These are phyloP conservation scores for Jamesozyma rosinii DNA, from an alignment of 805 yeast species.

Conservation along the genomic window DNA sequence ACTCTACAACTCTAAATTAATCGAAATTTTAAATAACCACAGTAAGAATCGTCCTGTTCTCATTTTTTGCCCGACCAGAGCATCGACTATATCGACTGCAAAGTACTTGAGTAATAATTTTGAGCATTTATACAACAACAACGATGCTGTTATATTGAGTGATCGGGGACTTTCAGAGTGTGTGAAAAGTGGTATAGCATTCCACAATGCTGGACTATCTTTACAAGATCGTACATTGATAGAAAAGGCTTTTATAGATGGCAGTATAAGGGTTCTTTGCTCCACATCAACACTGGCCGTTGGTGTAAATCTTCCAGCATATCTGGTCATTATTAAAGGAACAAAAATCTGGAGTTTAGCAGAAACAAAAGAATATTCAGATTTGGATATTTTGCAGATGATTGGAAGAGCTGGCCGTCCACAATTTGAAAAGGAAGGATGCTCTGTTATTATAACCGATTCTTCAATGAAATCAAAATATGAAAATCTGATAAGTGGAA, in stretches of 20 bases:
- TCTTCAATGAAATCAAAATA: conserved; percentile 30
- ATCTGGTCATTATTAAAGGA: conserved; percentile 51
- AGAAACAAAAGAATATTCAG: conserved; percentile 44
- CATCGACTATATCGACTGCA: conserved; percentile 40
- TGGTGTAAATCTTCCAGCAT: conserved; percentile 56
- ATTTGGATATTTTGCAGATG: conserved; percentile 51
- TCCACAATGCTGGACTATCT: conserved; percentile 52
- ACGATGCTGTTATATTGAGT: not conserved
- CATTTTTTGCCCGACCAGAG: conserved; percentile 47
- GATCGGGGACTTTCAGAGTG: conserved; percentile 7
- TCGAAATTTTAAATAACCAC: conserved; percentile 34
- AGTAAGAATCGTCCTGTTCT: conserved; percentile 37
- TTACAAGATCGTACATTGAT: conserved; percentile 38
- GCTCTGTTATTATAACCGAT: conserved; percentile 42
- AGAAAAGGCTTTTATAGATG: conserved; percentile 38
- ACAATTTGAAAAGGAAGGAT: conserved; percentile 42
- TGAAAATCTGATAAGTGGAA: conserved; percentile 35
- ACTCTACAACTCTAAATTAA: conserved; percentile 34
- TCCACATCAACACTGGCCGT: conserved; percentile 54
- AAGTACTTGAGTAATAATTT: conserved; percentile 28
- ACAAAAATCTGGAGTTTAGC: conserved; percentile 49
- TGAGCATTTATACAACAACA: not conserved
- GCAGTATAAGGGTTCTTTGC: conserved; percentile 38
- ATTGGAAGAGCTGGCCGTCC: conserved; percentile 61
- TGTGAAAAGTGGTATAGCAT: conserved; percentile 36